Evolutionary conservation across 2,329 filamentous ascomycete species (phyloP).

Genomic region (Ascochyta clinopodiicola): DNA sequence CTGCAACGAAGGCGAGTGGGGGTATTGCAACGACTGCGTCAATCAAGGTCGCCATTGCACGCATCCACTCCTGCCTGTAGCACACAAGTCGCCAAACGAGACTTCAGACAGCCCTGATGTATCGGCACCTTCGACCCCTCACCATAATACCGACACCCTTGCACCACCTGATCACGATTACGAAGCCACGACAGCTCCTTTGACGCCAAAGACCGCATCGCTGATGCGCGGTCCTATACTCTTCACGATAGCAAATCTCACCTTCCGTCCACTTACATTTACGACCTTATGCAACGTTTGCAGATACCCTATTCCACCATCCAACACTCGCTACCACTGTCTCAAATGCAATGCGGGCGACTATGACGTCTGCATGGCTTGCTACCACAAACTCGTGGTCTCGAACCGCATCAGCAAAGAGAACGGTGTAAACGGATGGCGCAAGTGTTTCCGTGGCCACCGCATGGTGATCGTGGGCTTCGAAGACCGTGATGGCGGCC

Average conservation of each 20-base stretch:
- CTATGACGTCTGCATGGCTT: slow-evolving; percentile 82
- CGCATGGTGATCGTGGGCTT: slow-evolving; percentile 85
- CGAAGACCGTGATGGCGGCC: slow-evolving; percentile 70
- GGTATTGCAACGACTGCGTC: slow-evolving; percentile 87
- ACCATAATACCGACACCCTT: slow-evolving; percentile 28
- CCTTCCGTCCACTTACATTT: slow-evolving; percentile 73
- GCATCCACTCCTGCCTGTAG: slow-evolving; percentile 79
- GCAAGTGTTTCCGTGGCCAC: slow-evolving; percentile 79
- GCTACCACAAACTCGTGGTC: slow-evolving; percentile 73
- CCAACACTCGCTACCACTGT: slow-evolving; percentile 79
- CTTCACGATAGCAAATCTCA: slow-evolving; percentile 42
- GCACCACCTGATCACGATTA: slow-evolving; percentile 34
- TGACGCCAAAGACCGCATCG: slow-evolving; percentile 53
- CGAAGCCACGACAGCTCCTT: slow-evolving; percentile 43
- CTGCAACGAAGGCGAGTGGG: slow-evolving; percentile 95
- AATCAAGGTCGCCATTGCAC: slow-evolving; percentile 82
- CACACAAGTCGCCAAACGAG: slow-evolving; percentile 57
- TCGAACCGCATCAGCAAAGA: slow-evolving; percentile 71
- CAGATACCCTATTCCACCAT: slow-evolving; percentile 72
- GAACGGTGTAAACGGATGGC: slow-evolving; percentile 82
- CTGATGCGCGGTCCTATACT: slow-evolving; percentile 47
- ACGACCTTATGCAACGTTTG: slow-evolving; percentile 82
- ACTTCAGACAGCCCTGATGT: slow-evolving; percentile 12
- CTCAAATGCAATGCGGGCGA: slow-evolving; percentile 78
- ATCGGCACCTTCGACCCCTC: slow-evolving; percentile 24